phyloP scores from a whole-genome alignment of 768 basidiomycete genomes.

The Rhodocollybia butyracea region DNA sequence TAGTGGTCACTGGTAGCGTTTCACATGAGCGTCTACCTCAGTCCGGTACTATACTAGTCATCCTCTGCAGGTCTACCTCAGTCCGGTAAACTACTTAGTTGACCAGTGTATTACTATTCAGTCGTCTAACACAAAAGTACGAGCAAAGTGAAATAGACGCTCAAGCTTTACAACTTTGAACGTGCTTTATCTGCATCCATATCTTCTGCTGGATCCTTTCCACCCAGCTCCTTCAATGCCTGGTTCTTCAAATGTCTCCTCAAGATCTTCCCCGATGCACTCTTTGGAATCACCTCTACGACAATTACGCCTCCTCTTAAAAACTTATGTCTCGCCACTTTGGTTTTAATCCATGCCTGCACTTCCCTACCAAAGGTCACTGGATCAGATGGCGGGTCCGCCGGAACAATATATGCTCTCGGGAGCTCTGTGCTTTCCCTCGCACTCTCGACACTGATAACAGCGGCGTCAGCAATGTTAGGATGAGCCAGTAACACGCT shows the following conservation, averaged over 20 bases:
- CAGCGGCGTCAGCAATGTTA: constrained; percentile 74
- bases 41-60: neutral
- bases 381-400: constrained; percentile 33
- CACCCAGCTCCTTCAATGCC: constrained; percentile 49
- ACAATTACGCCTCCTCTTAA: constrained; percentile 71
- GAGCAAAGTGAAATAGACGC: neutral
- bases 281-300: constrained; percentile 66
- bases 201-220: constrained; percentile 1
- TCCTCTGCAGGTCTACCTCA: too few relatives aligned
- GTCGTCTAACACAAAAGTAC: too few relatives aligned
- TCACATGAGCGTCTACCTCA: too few relatives aligned
- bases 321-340: constrained; percentile 74
- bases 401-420: constrained; percentile 64
- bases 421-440: constrained; percentile 82
- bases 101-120: too few relatives aligned
- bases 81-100: too few relatives aligned
- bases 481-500: constrained; percentile 71
- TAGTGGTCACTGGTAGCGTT: too few relatives aligned
- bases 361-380: constrained; percentile 45
- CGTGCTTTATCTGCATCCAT: neutral
- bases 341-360: constrained; percentile 58
- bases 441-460: constrained; percentile 69
- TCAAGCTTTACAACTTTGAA: neutral
- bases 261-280: constrained; percentile 86
- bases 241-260: constrained; percentile 70